Conservation (phyloP, 2,329 filamentous ascomycete species). For the Phialophora verrucosa region DNA sequence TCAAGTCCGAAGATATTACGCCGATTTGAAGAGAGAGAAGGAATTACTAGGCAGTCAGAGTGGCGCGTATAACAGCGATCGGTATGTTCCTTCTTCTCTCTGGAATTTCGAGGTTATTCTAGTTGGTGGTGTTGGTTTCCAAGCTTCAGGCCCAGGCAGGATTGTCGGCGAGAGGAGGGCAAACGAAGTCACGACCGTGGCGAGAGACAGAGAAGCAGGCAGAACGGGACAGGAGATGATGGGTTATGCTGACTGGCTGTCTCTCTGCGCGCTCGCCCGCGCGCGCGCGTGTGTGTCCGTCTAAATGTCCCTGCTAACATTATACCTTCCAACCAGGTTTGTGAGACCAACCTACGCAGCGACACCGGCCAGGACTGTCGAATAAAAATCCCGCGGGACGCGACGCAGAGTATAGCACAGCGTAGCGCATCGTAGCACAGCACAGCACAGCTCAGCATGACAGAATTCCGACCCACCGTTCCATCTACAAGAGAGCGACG, state of each 20-base stretch:
- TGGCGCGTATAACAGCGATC: constrained; percentile 85
- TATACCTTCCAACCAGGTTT: constrained; percentile 61
- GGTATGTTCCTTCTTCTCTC: constrained; percentile 61
- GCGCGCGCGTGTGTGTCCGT: not conserved
- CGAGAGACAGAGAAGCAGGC: not conserved
- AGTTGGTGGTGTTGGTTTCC: not conserved
- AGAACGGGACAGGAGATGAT: not conserved
- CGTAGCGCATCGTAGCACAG: not conserved
- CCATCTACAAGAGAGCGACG: not conserved
- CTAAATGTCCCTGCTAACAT: not conserved
- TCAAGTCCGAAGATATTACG: constrained; percentile 82
- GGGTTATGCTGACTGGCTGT: not conserved
- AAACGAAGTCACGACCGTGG: not conserved
- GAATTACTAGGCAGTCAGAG: constrained; percentile 82
- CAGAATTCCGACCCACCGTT: not conserved
- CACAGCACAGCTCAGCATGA: not conserved
- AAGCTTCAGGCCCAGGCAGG: not conserved
- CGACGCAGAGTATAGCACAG: not conserved
- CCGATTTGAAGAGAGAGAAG: constrained; percentile 88
- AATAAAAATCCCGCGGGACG: constrained; percentile 51
- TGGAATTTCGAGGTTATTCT: not conserved
- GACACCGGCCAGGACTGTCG: constrained; percentile 67
- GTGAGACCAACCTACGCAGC: constrained; percentile 80
- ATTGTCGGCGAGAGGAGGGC: not conserved
- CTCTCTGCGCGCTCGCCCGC: not conserved